phyloP scores from a whole-genome alignment of 805 yeast species.

The Metschnikowia bowlesiae region DNA sequence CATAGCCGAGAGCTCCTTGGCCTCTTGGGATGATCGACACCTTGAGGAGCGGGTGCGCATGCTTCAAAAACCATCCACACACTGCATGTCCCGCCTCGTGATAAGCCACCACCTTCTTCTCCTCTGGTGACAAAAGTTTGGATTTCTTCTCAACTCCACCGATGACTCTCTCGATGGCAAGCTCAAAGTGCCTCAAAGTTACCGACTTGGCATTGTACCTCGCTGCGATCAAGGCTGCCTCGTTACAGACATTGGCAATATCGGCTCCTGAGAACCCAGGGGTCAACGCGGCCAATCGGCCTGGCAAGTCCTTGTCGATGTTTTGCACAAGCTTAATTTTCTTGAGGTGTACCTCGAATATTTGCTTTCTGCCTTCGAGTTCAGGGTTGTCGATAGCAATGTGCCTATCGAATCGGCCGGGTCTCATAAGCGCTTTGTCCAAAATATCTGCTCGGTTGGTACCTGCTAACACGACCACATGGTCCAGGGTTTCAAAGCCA shows the following conservation, averaged over 20 bases:
- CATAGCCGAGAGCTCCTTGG: slow-evolving; percentile 93
- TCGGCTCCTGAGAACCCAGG: slow-evolving; percentile 98
- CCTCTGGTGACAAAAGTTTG: slow-evolving; percentile 70
- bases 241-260: slow-evolving; percentile 91
- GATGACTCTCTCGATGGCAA: slow-evolving; percentile 89
- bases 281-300: slow-evolving; percentile 83
- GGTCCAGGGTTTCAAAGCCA: slow-evolving; percentile 84
- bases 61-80: slow-evolving; percentile 87
- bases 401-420: slow-evolving; percentile 93
- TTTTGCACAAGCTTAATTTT: slow-evolving; percentile 50
- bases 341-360: slow-evolving; percentile 73
- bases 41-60: slow-evolving; percentile 86
- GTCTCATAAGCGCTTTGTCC: slow-evolving; percentile 86
- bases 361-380: slow-evolving; percentile 82
- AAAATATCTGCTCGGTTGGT: slow-evolving; percentile 89
- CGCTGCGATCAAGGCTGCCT: slow-evolving; percentile 92
- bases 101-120: slow-evolving; percentile 81
- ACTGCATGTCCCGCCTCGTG: slow-evolving; percentile 98
- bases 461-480: slow-evolving; percentile 91
- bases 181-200: slow-evolving; percentile 72
- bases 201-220: slow-evolving; percentile 63
- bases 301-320: slow-evolving; percentile 57
- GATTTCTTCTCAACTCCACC: slow-evolving; percentile 92
- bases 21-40: slow-evolving; percentile 96
- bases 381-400: slow-evolving; percentile 84